Evolutionary conservation across 805 yeast genomes (phyloP).

Genomic region (Cyberlindnera xishuangbannaensis): DNA sequence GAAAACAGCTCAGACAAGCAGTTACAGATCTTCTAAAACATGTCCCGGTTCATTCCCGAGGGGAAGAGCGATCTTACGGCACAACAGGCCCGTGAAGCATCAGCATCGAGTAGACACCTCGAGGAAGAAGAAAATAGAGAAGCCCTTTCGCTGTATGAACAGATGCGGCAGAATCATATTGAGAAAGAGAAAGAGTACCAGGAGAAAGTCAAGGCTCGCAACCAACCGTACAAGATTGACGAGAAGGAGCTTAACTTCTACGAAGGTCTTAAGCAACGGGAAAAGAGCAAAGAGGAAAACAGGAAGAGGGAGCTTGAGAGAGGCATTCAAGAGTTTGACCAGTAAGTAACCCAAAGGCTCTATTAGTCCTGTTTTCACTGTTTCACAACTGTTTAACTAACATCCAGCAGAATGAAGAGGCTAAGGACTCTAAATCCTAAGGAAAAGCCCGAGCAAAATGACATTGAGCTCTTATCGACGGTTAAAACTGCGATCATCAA

Average conservation of each 20-base stretch:
- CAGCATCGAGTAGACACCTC: conserved; percentile 14
- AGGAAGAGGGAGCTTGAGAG: conserved; percentile 18
- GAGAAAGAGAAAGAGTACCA: conserved; percentile 21
- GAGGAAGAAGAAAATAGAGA: conserved; percentile 21
- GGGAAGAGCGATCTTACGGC: conserved; percentile 23
- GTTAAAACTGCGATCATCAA: too few species aligned
- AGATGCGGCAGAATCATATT: conserved; percentile 23
- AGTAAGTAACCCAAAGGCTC: conserved; percentile 12
- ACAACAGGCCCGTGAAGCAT: conserved; percentile 15
- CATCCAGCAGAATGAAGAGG: conserved; percentile 6
- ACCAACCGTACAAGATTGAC: conserved; percentile 17
- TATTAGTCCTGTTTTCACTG: not conserved
- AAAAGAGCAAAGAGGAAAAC: conserved; percentile 6
- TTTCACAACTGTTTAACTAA: conserved; percentile 8
- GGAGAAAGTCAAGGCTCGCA: conserved; percentile 19
- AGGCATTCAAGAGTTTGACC: conserved; percentile 17
- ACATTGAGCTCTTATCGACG: too few species aligned
- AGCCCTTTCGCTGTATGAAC: conserved; percentile 22
- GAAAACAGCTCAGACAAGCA: not conserved
- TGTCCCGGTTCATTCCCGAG: conserved; percentile 26
- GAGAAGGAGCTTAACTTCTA: conserved; percentile 20
- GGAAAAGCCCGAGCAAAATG: too few species aligned
- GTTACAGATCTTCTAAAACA: conserved; percentile 2
- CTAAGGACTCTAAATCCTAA: too few species aligned
- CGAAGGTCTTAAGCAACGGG: conserved; percentile 8